phyloP scores from a whole-genome alignment of 345 rosid species.

The Reutealis trisperma region DNA sequence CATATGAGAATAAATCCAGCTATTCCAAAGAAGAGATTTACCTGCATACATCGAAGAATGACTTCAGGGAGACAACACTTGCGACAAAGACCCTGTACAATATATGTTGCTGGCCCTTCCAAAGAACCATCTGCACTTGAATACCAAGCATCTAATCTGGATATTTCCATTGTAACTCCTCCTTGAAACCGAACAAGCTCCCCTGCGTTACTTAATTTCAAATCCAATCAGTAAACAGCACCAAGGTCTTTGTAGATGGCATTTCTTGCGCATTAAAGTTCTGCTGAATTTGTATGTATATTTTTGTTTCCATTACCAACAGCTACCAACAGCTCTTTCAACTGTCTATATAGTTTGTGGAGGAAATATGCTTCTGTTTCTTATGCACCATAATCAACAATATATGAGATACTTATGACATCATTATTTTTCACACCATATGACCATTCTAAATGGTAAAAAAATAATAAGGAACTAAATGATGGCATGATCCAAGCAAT shows the following conservation, averaged over 20 bases:
- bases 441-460: background rate
- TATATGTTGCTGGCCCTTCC: conserved; percentile 75
- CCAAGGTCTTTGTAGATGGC: background rate
- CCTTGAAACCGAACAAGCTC: conserved; percentile 87
- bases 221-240: conserved; percentile 2
- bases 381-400: background rate
- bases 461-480: background rate
- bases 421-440: background rate
- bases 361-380: background rate
- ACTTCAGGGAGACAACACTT: conserved; percentile 94
- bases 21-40: conserved; percentile 23
- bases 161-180: conserved; percentile 94
- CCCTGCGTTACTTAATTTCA: conserved; percentile 46
- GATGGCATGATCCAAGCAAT: background rate
- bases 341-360: background rate
- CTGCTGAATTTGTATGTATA: background rate
- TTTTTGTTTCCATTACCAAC: background rate
- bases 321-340: background rate
- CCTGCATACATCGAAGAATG: conserved; percentile 89
- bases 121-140: conserved; percentile 65
- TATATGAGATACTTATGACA: background rate
- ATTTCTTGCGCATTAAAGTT: background rate
- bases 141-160: conserved; percentile 95
- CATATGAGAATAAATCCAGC: background rate
- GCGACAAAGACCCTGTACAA: conserved; percentile 83